Percentiles rank a stretch among this genome's conserved stretches.
Evolutionary conservation across 2,329 filamentous ascomycete genomes (phyloP).

Genomic region (Stemphylium lycopersici): DNA sequence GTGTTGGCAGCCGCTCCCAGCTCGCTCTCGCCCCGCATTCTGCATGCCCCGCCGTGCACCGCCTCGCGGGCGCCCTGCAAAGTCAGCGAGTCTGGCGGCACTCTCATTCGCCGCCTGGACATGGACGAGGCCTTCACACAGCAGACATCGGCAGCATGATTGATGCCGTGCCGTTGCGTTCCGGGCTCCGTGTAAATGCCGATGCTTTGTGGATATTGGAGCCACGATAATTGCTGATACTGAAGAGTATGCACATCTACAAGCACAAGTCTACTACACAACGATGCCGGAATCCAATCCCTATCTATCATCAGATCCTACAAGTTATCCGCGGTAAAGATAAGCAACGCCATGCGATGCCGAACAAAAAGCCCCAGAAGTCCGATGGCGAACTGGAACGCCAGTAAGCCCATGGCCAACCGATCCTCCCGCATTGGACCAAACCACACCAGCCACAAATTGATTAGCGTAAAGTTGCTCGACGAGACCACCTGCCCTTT

Average conservation of each 20-base stretch:
- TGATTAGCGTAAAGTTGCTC: conserved; percentile 90
- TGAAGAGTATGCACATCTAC: background rate
- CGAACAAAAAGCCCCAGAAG: conserved; percentile 83
- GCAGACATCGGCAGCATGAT: background rate
- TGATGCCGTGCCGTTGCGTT: background rate
- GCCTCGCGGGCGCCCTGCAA: background rate
- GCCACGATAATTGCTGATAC: background rate
- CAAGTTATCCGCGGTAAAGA: conserved; percentile 88
- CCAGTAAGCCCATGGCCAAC: conserved; percentile 77
- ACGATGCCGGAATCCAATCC: background rate
- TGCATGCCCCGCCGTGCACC: conserved; percentile 9
- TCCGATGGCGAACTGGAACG: conserved; percentile 77
- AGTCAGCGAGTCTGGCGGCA: conserved; percentile 20
- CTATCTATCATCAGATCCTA: conserved; percentile 14
- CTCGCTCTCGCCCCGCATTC: conserved; percentile 23
- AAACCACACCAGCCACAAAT: conserved; percentile 95
- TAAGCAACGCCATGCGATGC: conserved; percentile 81
- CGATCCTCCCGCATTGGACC: conserved; percentile 88
- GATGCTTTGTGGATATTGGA: background rate
- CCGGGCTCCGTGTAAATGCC: background rate
- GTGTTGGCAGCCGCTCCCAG: conserved; percentile 5
- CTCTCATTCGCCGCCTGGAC: conserved; percentile 23
- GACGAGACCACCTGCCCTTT: conserved; percentile 76
- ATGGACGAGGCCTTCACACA: background rate
- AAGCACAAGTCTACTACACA: background rate